Evolutionary conservation across 2,329 filamentous ascomycete species (phyloP).

Genomic region (Alternaria atra): DNA sequence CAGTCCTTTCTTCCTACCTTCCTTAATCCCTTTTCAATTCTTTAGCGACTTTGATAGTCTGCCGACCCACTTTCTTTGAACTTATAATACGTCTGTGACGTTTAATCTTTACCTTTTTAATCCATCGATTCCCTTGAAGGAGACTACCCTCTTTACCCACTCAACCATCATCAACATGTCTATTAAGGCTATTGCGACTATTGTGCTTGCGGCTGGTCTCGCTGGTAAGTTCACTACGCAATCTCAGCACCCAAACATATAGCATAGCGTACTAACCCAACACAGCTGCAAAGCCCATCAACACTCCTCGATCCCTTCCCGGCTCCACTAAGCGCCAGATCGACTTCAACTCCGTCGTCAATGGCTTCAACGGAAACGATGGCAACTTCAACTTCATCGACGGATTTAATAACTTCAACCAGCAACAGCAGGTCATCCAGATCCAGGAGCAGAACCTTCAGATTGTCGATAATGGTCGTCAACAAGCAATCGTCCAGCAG

Average conservation of each 20-base stretch:
- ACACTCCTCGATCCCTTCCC: constrained; percentile 23
- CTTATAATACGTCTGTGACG: constrained; percentile 44
- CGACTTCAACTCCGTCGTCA: constrained; percentile 25
- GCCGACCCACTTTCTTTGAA: constrained; percentile 33
- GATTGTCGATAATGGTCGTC: constrained; percentile 36
- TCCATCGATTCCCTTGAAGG: constrained; percentile 32
- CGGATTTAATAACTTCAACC: constrained; percentile 43
- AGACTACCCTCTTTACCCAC: constrained; percentile 18
- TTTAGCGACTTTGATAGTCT: constrained; percentile 50
- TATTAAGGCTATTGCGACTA: constrained; percentile 35
- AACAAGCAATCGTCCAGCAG: constrained; percentile 37
- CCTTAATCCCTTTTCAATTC: constrained; percentile 38
- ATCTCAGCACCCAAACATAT: neutral
- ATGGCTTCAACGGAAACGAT: constrained; percentile 28
- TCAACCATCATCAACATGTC: constrained; percentile 34
- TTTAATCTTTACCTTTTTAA: constrained; percentile 38
- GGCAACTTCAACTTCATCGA: constrained; percentile 44
- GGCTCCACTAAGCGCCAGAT: constrained; percentile 26
- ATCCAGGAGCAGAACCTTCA: constrained; percentile 40
- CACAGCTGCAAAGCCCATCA: constrained; percentile 40
- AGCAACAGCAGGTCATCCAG: constrained; percentile 41
- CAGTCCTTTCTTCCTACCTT: constrained; percentile 28
- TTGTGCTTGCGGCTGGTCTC: constrained; percentile 46
- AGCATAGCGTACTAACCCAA: constrained; percentile 19
- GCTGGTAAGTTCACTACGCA: constrained; percentile 34